Base-by-base conservation (phyloP, 768 basidiomycete species). In the Porpolomopsis calyptriformis region DNA sequence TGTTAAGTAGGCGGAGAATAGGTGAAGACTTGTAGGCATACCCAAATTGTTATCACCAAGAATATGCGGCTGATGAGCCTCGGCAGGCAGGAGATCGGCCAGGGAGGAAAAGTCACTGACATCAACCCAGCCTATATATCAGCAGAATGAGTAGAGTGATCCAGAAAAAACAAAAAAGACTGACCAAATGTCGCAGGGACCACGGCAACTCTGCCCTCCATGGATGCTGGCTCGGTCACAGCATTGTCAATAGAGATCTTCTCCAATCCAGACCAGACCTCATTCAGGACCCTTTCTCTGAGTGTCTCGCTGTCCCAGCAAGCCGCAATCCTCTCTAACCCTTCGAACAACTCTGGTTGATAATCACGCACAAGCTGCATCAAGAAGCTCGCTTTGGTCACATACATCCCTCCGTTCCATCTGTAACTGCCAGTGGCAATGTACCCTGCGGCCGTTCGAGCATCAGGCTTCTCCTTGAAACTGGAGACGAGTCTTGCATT, bases 381-480 rank as follows among this genome's bases (percentile, higher is more conserved):
- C 20, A 90, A 68, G 55, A 85, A 73, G 7, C 75, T 68, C 5
- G 87, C 88, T 62, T 80, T 85, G n/a, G 78, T 82, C 34, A 91
- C 88, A 64, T 90, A 91, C 88, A 91, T 91, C 52, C 88, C 88
- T 9, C 85, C 88, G 56, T 91, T 91, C 88, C 88, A 91, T 50
- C 86, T 78, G 62, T 90, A 91, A 53, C 76, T 82, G 63, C 88
- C 88, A 23, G 87, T 88, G 36, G 81, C 77, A 54, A 90, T 85
- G 61, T 91, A 91, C 16, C 80, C 76, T 40, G 88, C 85, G 7
- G 88, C 88, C 0, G 88, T 91, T 33, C 85, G 75, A 2, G 86
- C 87, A 60, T 91, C 88, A 7, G 87, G 87, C 59, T 91, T 91
- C 60, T 91, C 87, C 63, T 91, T 90, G 71, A 91, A 91, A 56